These are phyloP conservation scores for Ustilago curta DNA, from an alignment of 1,284 basidiomycete species.

Conservation along the genomic window DNA sequence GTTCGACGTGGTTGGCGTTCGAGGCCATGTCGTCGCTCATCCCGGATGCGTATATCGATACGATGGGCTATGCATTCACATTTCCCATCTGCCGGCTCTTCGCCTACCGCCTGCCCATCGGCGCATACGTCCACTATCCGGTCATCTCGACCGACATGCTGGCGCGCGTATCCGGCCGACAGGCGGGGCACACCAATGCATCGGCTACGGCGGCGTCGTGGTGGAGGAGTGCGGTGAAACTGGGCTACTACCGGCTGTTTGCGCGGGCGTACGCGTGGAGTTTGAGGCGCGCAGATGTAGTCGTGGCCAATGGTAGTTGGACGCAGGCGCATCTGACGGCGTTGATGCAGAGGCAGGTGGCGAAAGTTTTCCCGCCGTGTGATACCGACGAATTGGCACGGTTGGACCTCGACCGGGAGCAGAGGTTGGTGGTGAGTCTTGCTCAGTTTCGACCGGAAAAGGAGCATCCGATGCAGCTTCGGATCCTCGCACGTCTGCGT, in stretches of 20 bases:
- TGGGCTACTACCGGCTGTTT: slow-evolving; percentile 89
- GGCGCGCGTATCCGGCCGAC: slow-evolving; percentile 76
- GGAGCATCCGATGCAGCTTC: slow-evolving; percentile 85
- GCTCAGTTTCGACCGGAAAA: slow-evolving; percentile 90
- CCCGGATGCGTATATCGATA: slow-evolving; percentile 93
- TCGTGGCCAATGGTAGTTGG: slow-evolving; percentile 97
- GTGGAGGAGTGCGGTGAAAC: slow-evolving; percentile 77
- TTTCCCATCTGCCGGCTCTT: slow-evolving; percentile 81
- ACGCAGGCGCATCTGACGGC: slow-evolving; percentile 83
- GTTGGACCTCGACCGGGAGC: slow-evolving; percentile 74
- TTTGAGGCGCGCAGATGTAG: slow-evolving; percentile 77
- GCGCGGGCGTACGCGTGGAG: slow-evolving; percentile 84
- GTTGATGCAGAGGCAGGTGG: slow-evolving; percentile 23
- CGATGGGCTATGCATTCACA: slow-evolving; percentile 97
- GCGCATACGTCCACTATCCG: slow-evolving; percentile 95
- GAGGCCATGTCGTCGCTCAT: slow-evolving; percentile 80
- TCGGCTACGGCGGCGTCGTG: slow-evolving; percentile 74
- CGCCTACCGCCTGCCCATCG: slow-evolving; percentile 76
- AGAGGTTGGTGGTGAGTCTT: slow-evolving; percentile 70
- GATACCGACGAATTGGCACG: slow-evolving; percentile 81
- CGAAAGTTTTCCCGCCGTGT: slow-evolving; percentile 87
- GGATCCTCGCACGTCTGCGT: slow-evolving; percentile 77
- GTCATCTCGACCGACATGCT: slow-evolving; percentile 95
- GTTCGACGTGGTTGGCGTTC: slow-evolving; percentile 83
- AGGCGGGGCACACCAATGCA: slow-evolving; percentile 77